Evolutionary conservation across 179 eudicot species (phyloP).

Genomic region (Gypsophila paniculata): DNA sequence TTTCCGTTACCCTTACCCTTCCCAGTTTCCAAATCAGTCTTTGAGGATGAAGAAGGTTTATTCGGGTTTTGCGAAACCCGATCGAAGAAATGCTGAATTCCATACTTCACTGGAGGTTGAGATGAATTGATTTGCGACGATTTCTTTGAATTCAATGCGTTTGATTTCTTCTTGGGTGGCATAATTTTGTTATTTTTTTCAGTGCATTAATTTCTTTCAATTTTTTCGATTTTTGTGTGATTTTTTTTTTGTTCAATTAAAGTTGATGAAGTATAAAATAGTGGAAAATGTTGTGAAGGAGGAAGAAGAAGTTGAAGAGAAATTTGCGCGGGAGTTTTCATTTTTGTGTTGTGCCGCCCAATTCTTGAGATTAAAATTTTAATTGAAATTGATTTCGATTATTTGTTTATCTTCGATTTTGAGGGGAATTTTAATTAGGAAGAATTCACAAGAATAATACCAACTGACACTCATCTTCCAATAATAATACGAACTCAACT

Average conservation of each 20-base stretch:
- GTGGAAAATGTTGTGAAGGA: too few relatives aligned
- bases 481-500: too few relatives aligned
- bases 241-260: background rate
- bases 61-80: constrained; percentile 48
- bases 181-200: constrained; percentile 23
- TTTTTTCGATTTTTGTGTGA: background rate
- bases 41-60: background rate
- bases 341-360: too few relatives aligned
- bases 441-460: too few relatives aligned
- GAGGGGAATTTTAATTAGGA: too few relatives aligned
- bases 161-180: constrained; percentile 66
- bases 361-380: too few relatives aligned
- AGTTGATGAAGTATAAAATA: too few relatives aligned
- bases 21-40: background rate
- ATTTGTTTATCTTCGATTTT: too few relatives aligned
- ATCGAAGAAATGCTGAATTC: constrained; percentile 86
- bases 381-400: too few relatives aligned
- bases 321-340: too few relatives aligned
- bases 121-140: constrained; percentile 41
- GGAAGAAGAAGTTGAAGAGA: too few relatives aligned
- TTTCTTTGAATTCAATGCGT: constrained; percentile 53
- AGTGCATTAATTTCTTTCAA: background rate
- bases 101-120: constrained; percentile 65
- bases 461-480: too few relatives aligned
- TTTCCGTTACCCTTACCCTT: background rate